Evolutionary conservation across 1,284 basidiomycete genomes (phyloP).

Genomic region (Porogramme epimiltina): DNA sequence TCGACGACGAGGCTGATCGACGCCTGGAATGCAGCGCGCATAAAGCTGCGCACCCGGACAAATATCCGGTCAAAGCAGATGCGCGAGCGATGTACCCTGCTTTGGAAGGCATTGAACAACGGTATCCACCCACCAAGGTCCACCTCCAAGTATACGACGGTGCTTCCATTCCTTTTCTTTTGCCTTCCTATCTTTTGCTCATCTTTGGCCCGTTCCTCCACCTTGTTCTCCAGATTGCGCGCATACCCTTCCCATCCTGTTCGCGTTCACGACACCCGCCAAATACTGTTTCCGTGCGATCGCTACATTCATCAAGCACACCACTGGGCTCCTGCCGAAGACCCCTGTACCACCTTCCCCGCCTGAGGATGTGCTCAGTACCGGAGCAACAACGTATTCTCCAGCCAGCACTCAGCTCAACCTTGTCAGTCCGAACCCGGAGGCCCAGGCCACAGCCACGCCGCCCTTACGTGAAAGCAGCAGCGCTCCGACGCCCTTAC

Average conservation of each 20-base stretch:
- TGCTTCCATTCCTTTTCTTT: conserved; percentile 29
- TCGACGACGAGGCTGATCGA: not conserved
- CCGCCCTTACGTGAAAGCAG: too few species aligned
- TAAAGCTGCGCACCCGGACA: conserved; percentile 84
- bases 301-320: conserved; percentile 64
- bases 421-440: not conserved
- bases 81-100: conserved; percentile 65
- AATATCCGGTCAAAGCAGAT: conserved; percentile 68
- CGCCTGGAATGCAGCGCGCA: conserved; percentile 69
- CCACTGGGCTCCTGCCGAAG: conserved; percentile 48
- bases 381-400: conserved; percentile 1
- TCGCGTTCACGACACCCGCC: conserved; percentile 81
- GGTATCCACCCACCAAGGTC: conserved; percentile 77
- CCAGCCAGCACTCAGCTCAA: conserved; percentile 12
- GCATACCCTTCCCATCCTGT: conserved; percentile 77
- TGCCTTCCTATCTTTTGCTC: not conserved
- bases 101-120: conserved; percentile 64
- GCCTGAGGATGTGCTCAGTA: conserved; percentile 10
- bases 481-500: not conserved
- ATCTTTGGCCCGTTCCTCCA: not conserved
- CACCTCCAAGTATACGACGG: conserved; percentile 90
- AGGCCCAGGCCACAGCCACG: too few species aligned
- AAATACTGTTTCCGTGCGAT: conserved; percentile 80
- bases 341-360: too few species aligned
- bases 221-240: conserved; percentile 58